Evolutionary conservation across 1,284 basidiomycete species (phyloP), one percentile per base, ranked within the genome.

Genomic region (Hemileia vastatrix): DNA sequence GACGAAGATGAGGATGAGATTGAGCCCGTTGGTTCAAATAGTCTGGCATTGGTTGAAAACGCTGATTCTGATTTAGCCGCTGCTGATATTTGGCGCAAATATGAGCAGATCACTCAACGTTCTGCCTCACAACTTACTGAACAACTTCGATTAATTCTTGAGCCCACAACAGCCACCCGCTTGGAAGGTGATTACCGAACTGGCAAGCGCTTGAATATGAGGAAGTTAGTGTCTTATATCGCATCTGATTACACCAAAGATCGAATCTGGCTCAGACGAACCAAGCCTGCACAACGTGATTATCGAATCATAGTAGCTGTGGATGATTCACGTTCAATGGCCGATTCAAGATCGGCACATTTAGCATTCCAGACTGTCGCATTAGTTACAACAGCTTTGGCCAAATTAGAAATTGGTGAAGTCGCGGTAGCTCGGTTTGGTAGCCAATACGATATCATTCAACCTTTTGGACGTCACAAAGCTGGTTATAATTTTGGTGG

Each of bases 181-280:
- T 82, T 99, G 47, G 88, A 89, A 77, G 95, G 95, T 49, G 95
- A 99, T 79, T 99, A 95, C 77, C 88, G 94, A 50, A 96, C 90
- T 0, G 95, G 95, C 57, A 99, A 98, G 78, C 83, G 95, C 23
- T 83, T 99, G 51, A 98, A 98, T 78, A 97, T 99, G 94, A 91
- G 94, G 76, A 95, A 95, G 80, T 93, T 99, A 76, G 92, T 99
- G 62, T 86, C 90, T 1, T 99, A 96, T 80, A 94, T 99, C 69
- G 95, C 95, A 6, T 91, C 88, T 76, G 95, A 99, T 78, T 99
- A 92, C 79, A 96, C 93, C 63, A 98, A 98, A 77, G 95, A 99
- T 81, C 95, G 95, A 79, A 98, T 98, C 71, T 99, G 95, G 95
- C 81, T 98, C 33, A 85, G 95, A 27, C 83, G 95, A 31, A 96